Evolutionary conservation across 2,329 filamentous ascomycete species (phyloP), one percentile per base, ranked within the genome.

Genomic region (Sclerotinia minor): DNA sequence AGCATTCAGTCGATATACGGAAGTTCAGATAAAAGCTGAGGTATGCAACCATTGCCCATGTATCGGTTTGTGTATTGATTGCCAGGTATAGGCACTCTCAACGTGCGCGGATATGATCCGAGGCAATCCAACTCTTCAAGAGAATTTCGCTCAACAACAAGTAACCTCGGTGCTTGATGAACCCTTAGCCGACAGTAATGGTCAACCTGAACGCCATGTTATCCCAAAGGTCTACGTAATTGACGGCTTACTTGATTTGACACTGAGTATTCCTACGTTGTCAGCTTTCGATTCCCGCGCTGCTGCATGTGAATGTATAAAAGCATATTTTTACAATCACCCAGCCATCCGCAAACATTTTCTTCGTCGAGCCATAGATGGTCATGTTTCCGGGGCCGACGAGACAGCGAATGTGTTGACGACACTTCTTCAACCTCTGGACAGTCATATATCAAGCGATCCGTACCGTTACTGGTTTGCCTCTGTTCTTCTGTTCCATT

Each of bases 401-500:
- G 91, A 95, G 75, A 90, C 91, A 5, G 90, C 93, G 17, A 99
- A 99, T 77, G 91, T 96, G 17, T 80, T 99, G 69, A 93, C 90
- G 15, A 92, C 93, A 5, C 81, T 99, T 29, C 83, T 98, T 52
- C 85, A 87, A 38, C 87, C 90, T 3, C 82, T 87, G 2, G 83
- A 87, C 54, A 83, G 83, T 24, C 82, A 86, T 54, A 80, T 84
- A n/a, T 83, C 85, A 24, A 83, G 83, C 49, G 95, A 99, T 76
- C 92, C 94, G 0, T 97, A 97, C 77, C 88, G 92, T 57, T 85
- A 88, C 69, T 97, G 94, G 91, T 94, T 98, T 78, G 94, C 95
- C 5, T 89, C 92, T 55, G 89, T 94, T 35, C 86, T 98, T 65
- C 85, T 95, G 71, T 90, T 97, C 73, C 94, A 98, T 74, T 82